Evolutionary conservation across 2,329 filamentous ascomycete genomes (phyloP).

Genomic region (Onygena corvina): DNA sequence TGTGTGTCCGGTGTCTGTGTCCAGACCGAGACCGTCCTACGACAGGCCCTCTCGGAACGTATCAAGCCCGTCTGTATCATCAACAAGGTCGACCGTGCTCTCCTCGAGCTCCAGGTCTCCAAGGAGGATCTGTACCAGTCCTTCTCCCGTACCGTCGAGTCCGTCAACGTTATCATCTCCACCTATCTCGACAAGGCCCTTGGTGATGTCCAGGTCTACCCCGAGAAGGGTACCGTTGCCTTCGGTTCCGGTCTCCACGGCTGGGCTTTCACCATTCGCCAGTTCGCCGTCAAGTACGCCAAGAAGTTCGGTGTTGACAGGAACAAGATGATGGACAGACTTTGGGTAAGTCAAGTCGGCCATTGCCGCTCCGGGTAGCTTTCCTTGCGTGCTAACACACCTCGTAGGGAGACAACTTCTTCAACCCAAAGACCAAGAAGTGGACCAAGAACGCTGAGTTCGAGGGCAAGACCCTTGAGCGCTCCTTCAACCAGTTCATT

Average conservation of each 20-base stretch:
- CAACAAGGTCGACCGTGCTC: slow-evolving; percentile 99
- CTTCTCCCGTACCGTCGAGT: slow-evolving; percentile 98
- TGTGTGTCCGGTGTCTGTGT: slow-evolving; percentile 99
- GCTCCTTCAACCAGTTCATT: slow-evolving; percentile 99
- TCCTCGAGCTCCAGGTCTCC: slow-evolving; percentile 94
- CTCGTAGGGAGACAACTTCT: slow-evolving; percentile 80
- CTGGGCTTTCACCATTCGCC: slow-evolving; percentile 98
- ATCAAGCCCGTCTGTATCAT: slow-evolving; percentile 99
- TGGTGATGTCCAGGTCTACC: slow-evolving; percentile 97
- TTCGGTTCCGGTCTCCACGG: slow-evolving; percentile 99
- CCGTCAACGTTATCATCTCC: slow-evolving; percentile 98
- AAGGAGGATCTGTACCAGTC: slow-evolving; percentile 99
- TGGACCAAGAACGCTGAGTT: slow-evolving; percentile 80
- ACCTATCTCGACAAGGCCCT: slow-evolving; percentile 96
- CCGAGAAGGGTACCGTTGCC: slow-evolving; percentile 91
- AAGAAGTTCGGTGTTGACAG: slow-evolving; percentile 99
- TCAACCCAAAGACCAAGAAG: slow-evolving; percentile 99
- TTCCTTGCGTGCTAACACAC: background rate
- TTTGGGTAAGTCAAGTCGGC: slow-evolving; percentile 57
- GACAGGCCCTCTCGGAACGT: slow-evolving; percentile 97
- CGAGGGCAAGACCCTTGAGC: slow-evolving; percentile 84
- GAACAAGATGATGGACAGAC: slow-evolving; percentile 99
- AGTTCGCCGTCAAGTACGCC: slow-evolving; percentile 90
- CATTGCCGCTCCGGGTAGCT: background rate
- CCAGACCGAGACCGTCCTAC: slow-evolving; percentile 98